Evolutionary conservation across 2,329 filamentous ascomycete species (phyloP), one percentile per base, ranked within the genome.

Genomic region (Geosmithia putterillii): DNA sequence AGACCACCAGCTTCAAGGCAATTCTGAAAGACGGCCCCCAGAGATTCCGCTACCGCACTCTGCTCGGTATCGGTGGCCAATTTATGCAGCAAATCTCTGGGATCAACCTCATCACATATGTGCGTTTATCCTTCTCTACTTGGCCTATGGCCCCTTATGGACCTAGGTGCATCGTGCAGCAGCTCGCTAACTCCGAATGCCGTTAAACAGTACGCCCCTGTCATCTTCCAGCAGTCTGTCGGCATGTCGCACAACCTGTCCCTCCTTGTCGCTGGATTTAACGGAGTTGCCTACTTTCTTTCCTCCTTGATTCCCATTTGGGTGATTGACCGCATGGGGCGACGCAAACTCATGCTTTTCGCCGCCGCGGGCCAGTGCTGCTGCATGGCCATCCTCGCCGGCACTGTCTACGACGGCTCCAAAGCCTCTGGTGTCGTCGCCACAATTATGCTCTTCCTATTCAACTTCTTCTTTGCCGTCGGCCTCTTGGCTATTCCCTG

Each of bases 291-390:
- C 28, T 32, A 32, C 28, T 32, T 32, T 14, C 22, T 59, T 10
- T 60, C 60, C 2, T 63, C 58, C 7, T 62, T 57, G 22, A 65
- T 70, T 38, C 69, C 67, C 1, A 70, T 65, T 61, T 64, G 68
- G 48, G 52, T 70, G 38, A 69, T 32, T 12, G 28, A 32, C 10
- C 28, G 28, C 3, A 32, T 32, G 28, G 28, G 28, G 23, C 61
- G 69, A 37, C 57, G 65, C 20, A 43, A 43, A 17, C 42, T 43
- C 20, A 41, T 22, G 15, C 9, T 34, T 14, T 1, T 28, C 19
- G 41, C 23, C 8, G 59, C 57, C 48, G 59, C 53, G 35, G 71
- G 49, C 50, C 65, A 51, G 58, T 63, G 61, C 1, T 54, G 52
- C 1, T 62, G 61, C 12, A 66, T 68, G 64, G 59, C 58, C 2